Base-by-base conservation (phyloP, 306 rosid genomes). In the Cicer chorassanicum region DNA sequence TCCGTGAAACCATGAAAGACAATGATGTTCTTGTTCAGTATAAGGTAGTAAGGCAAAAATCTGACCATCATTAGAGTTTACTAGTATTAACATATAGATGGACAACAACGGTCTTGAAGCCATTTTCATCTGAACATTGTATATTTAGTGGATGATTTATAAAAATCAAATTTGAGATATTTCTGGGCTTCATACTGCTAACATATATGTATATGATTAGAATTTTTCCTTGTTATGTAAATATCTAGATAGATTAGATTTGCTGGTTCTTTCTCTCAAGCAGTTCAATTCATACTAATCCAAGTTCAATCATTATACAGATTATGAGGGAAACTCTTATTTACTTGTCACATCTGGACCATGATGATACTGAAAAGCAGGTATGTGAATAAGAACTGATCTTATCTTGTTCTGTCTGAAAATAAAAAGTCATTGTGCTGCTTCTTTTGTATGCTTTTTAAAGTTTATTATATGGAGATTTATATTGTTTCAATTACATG, bases 1-100 rank as follows among this genome's bases (percentile, higher is more conserved):
- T 95, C 67, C 94, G 99, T 8, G 99, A 95, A 70, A 95, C 99
- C 68, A 77, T 95, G 93, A 95, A 95, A 88, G 99, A 95, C 82
- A 95, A 92, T 84, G 99, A 95, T 69, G 98, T 92, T 74, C 99
- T 95, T 78, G 99, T 95, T 68, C 98, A 92, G 73, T 95, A 95
- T 50, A 95, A 95, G 98, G 99, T 94, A 67, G 73, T 73, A 21
- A 55, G 29, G 38, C 16, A 15, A 53, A 53, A 2, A 29, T 18
- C 43, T 68, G 56, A 60, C 39, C 11, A 13, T 49, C 5, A 18
- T 49, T 16, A 49, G 53, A 48, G 13, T 54, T 54, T 16, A 18
- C 5, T 54, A 34, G 65, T 34, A 13, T 34, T 34, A 60, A 60
- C 65, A 4, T 56, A 56, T 56, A 56, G 38, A 19, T 56, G n/a